phyloP scores from a whole-genome alignment of 2,329 filamentous ascomycete species.

The Aspergillus fijiensis region DNA sequence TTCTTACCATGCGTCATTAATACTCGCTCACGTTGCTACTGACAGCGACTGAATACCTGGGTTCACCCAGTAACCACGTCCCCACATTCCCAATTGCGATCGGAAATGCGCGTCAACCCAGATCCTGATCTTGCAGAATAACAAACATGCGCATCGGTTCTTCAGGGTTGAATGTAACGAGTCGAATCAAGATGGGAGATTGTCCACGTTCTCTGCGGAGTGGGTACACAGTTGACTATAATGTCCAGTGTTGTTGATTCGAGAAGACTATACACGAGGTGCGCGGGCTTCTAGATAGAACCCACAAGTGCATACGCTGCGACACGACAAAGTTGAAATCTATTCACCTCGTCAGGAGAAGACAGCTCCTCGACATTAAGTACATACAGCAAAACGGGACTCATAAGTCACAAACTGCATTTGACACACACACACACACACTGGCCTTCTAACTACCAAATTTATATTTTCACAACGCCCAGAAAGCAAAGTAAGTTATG shows the following conservation, averaged over 20 bases:
- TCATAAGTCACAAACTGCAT: neutral
- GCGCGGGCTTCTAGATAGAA: neutral
- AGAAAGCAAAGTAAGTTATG: neutral
- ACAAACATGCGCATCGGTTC: neutral
- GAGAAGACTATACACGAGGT: neutral
- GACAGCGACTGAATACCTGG: neutral
- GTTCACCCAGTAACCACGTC: neutral
- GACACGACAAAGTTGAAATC: neutral
- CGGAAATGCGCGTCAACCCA: neutral
- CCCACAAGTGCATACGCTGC: neutral
- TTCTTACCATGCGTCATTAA: too few relatives aligned
- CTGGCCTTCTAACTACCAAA: neutral
- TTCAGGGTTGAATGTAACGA: neutral
- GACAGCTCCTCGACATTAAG: neutral
- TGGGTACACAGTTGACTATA: too few relatives aligned
- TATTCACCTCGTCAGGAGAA: neutral
- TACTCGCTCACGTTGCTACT: too few relatives aligned
- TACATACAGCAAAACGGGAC: neutral
- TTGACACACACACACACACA: neutral
- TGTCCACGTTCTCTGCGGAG: too few relatives aligned
- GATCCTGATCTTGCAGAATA: neutral
- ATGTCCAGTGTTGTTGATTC: too few relatives aligned
- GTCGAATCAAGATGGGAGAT: too few relatives aligned
- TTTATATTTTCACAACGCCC: neutral
- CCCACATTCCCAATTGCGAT: neutral